These are phyloP conservation scores for Botrytis cinerea DNA, from an alignment of 2,329 filamentous ascomycete genomes.

Conservation along the genomic window DNA sequence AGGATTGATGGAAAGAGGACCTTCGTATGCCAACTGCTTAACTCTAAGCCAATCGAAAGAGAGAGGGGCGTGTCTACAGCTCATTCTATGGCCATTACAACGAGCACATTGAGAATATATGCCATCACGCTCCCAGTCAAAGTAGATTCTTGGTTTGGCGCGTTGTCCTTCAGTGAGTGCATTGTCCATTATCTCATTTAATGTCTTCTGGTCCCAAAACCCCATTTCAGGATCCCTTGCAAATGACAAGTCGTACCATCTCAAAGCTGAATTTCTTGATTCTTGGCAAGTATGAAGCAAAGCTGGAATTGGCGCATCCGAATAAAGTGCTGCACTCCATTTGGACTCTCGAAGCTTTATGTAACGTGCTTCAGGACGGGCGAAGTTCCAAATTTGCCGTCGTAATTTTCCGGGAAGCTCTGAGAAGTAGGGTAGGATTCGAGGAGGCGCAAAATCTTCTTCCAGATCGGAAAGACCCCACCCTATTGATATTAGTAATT, in stretches of 20 bases:
- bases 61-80: slow-evolving; percentile 7
- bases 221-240: not conserved
- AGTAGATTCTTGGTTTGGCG: not conserved
- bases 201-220: not conserved
- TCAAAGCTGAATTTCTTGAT: not conserved
- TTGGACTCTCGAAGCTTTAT: not conserved
- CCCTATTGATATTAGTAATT: not conserved
- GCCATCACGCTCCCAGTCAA: slow-evolving; percentile 13
- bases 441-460: not conserved
- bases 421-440: not conserved
- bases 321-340: not conserved
- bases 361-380: slow-evolving; percentile 4
- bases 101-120: not conserved
- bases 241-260: slow-evolving; percentile 15
- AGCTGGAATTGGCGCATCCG: not conserved
- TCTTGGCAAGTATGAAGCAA: slow-evolving; percentile 11
- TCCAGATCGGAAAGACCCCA: not conserved
- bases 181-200: not conserved
- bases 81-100: not conserved
- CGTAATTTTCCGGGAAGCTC: not conserved
- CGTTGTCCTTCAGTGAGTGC: not conserved
- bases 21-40: not conserved
- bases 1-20: not conserved
- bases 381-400: not conserved
- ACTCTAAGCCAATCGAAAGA: slow-evolving; percentile 3